Percentiles rank a stretch among this genome's conserved stretches.
phyloP scores from a whole-genome alignment of 345 rosid genomes.

The Fremontodendron californicum region DNA sequence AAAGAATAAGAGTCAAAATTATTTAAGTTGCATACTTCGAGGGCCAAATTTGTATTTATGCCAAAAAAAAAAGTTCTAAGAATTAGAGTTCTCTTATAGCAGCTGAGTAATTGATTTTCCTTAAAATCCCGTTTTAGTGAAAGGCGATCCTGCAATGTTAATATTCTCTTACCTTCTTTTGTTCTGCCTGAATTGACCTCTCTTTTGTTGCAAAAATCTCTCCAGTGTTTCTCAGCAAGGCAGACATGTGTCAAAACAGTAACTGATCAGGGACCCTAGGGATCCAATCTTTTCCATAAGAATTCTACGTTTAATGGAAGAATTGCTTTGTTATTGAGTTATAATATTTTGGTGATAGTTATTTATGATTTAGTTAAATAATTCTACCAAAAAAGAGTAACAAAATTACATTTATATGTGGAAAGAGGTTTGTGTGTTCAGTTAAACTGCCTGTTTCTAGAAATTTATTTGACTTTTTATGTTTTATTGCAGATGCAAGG shows the following conservation, averaged over 20 bases:
- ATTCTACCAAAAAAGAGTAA: background rate
- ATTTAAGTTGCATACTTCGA: no score
- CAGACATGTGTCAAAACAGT: background rate
- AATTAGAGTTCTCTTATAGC: no score
- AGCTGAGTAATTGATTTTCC: no score
- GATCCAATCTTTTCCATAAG: background rate
- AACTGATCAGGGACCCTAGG: background rate
- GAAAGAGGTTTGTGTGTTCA: background rate
- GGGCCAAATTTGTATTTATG: no score
- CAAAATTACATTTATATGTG: background rate
- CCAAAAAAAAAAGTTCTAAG: no score
- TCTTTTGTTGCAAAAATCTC: background rate
- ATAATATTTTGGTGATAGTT: background rate
- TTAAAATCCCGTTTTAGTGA: no score
- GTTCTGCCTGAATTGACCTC: background rate
- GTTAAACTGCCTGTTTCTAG: background rate
- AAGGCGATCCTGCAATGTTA: no score
- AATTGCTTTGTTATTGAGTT: background rate
- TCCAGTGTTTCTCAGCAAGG: background rate
- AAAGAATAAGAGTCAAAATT: no score
- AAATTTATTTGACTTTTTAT: background rate
- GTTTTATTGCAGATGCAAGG: conserved; percentile 20
- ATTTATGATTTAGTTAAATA: background rate
- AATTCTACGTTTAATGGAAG: background rate
- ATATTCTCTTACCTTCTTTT: no score